These are phyloP conservation scores for Epichloe uncinata DNA, from an alignment of 2,329 filamentous ascomycete species.

Conservation along the genomic window DNA sequence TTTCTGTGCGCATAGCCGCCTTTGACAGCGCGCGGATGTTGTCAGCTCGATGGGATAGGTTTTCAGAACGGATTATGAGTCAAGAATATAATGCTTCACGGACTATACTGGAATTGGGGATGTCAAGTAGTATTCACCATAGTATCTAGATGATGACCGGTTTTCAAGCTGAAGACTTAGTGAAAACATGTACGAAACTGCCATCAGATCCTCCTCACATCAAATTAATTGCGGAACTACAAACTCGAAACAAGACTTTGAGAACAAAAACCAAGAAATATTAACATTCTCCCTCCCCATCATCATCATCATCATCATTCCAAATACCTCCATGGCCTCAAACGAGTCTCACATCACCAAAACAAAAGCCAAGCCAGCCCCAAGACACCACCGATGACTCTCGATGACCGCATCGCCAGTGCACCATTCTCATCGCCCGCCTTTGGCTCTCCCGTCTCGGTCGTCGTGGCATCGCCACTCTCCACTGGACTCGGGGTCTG, in stretches of 20 bases:
- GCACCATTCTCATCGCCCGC: constrained; percentile 4
- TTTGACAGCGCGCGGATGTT: neutral
- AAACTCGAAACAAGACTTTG: too few species aligned
- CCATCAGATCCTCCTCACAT: too few species aligned
- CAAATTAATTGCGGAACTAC: too few species aligned
- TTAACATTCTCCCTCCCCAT: too few species aligned
- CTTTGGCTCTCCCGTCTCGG: neutral
- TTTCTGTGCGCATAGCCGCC: neutral
- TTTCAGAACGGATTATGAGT: constrained; percentile 1
- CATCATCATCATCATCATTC: too few species aligned
- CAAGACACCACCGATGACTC: constrained; percentile 6
- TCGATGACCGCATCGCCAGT: neutral
- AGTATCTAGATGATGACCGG: too few species aligned
- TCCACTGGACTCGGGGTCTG: constrained; percentile 3
- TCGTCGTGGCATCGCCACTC: constrained; percentile 2
- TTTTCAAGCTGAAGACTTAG: too few species aligned
- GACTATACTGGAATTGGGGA: neutral
- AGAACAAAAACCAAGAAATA: too few species aligned
- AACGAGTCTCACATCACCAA: neutral
- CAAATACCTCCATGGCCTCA: neutral
- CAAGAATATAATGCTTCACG: constrained; percentile 2
- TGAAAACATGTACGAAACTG: too few species aligned
- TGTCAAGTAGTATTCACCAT: neutral
- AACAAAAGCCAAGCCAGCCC: constrained; percentile 8
- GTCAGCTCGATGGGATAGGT: neutral